Evolutionary conservation across 2,329 filamentous ascomycete species (phyloP), one percentile per base, ranked within the genome.

Genomic region (Epichloe elymi): DNA sequence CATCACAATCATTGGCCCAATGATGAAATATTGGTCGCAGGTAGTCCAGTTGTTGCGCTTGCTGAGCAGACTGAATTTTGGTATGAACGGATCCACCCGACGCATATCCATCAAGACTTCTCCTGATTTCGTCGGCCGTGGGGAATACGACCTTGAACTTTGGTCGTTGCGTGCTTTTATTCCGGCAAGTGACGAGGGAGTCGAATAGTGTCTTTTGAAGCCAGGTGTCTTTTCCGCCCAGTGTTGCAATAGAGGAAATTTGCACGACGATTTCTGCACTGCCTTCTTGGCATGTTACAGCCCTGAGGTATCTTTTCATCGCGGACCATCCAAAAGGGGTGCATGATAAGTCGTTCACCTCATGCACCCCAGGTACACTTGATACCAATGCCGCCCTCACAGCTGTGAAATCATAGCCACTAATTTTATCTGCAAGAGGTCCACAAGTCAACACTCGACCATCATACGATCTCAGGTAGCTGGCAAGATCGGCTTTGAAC

Each of bases 51-150:
- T 95, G 89, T 56, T 85, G 87, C 33, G 75, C 70, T 60, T 94
- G 88, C 15, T 83, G 74, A 2, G 74, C 57, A 1, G 82, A 86
- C 57, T 86, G 77, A 2, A 82, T 79, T 61, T 88, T 93, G 59
- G 82, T 87, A 61, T 95, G 88, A 51, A 95, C 93, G 0, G 88
- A 91, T 2, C 67, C 76, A 0, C 89, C 89, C 0, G 87, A 87
- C 2, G 60, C 65, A 61, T 95, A 95, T 5, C 89, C 89, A 59
- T 89, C 84, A 0, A 95, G 64, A 0, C 84, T 90, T 40, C 71
- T 71, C 15, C 87, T 79, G 52, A 95, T 85, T 62, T 95, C 88
- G 49, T 86, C 76, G 0, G 85, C 72, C 0, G 88, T 91, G 0
- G 89, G 89, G 57, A 91, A 95, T 4, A 95, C 76, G 38, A 95